These are phyloP conservation scores for Linanthus parryae DNA, from an alignment of 148 eudicot genomes.

Conservation along the genomic window DNA sequence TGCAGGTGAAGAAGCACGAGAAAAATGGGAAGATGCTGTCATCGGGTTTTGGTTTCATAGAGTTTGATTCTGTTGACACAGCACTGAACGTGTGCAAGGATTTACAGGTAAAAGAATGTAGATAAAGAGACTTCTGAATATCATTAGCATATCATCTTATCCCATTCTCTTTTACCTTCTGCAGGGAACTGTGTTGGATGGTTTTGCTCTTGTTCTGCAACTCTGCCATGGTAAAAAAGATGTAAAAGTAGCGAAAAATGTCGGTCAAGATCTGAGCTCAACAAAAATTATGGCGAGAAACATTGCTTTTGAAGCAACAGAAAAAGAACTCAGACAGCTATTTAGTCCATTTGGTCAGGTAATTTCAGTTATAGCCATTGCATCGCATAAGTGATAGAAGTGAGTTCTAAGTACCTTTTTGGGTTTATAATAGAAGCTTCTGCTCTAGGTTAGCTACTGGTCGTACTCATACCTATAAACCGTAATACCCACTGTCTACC, in stretches of 20 bases:
- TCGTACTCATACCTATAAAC: too few relatives aligned
- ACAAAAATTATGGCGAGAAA: slow-evolving; percentile 88
- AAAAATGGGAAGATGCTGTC: slow-evolving; percentile 85
- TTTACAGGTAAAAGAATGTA: slow-evolving; percentile 85
- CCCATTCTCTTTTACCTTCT: slow-evolving; percentile 5
- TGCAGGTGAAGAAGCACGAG: slow-evolving; percentile 70
- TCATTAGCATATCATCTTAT: background rate
- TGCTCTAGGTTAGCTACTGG: too few relatives aligned
- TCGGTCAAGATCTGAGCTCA: slow-evolving; percentile 62
- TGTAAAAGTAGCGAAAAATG: slow-evolving; percentile 38
- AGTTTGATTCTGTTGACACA: slow-evolving; percentile 79
- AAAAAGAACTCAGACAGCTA: slow-evolving; percentile 77
- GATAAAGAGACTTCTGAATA: too few relatives aligned
- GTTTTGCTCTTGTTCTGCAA: slow-evolving; percentile 88
- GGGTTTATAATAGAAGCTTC: background rate
- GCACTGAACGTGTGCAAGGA: slow-evolving; percentile 69
- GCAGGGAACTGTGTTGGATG: slow-evolving; percentile 97
- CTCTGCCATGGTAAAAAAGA: slow-evolving; percentile 66
- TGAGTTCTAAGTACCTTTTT: background rate
- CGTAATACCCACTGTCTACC: too few relatives aligned
- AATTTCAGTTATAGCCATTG: slow-evolving; percentile 8
- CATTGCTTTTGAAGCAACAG: slow-evolving; percentile 98
- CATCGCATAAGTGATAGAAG: background rate
- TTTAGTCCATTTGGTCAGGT: slow-evolving; percentile 96
- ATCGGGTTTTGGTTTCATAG: slow-evolving; percentile 88